These are phyloP conservation scores for Stipa capillata DNA, from an alignment of 176 grass and related monocot species.

Conservation along the genomic window DNA sequence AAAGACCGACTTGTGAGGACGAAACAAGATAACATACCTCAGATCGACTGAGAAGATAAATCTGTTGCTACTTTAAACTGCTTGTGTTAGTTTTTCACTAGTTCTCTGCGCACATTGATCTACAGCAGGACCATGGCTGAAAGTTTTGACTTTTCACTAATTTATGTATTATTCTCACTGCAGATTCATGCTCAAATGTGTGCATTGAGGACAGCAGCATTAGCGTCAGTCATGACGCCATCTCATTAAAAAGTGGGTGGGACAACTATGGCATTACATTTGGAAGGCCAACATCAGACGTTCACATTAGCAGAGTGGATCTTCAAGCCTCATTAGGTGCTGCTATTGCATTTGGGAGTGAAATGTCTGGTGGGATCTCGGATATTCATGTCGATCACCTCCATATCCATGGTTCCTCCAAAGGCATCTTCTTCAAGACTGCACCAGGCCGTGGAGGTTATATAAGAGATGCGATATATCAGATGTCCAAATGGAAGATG, in stretches of 20 bases:
- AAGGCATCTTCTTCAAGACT: slow-evolving; percentile 63
- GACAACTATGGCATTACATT: slow-evolving; percentile 62
- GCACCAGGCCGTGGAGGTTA: slow-evolving; percentile 63
- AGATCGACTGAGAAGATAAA: not conserved
- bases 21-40: not conserved
- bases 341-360: slow-evolving; percentile 68
- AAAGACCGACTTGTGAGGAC: not conserved
- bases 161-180: not conserved
- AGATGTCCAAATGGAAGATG: slow-evolving; percentile 58
- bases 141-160: slow-evolving; percentile 16
- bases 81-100: not conserved
- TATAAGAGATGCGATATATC: slow-evolving; percentile 60
- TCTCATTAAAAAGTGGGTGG: slow-evolving; percentile 77
- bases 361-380: slow-evolving; percentile 86
- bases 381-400: slow-evolving; percentile 37
- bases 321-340: slow-evolving; percentile 51
- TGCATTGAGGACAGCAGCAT: slow-evolving; percentile 63
- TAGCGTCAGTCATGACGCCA: slow-evolving; percentile 50
- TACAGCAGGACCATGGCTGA: not conserved
- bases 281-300: slow-evolving; percentile 43
- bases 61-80: not conserved
- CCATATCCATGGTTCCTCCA: slow-evolving; percentile 48
- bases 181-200: slow-evolving; percentile 83
- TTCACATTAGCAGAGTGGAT: slow-evolving; percentile 54
- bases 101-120: not conserved